Base-by-base conservation (phyloP, 768 basidiomycete species). In the Porphyrellus cyaneotinctus region DNA sequence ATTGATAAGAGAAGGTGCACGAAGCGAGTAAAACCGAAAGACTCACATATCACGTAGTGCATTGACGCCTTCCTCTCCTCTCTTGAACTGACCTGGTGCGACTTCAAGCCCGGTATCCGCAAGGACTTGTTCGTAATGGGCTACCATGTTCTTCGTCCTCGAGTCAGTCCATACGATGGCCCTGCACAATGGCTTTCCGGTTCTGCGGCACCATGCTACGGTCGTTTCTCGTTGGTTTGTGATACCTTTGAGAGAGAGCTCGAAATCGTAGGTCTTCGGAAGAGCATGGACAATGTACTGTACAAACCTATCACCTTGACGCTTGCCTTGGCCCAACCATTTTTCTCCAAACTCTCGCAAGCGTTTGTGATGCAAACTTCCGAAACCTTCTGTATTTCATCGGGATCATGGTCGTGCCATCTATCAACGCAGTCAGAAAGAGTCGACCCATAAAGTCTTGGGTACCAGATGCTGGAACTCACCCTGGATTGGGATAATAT, bases 221-320 rank as follows among this genome's bases (percentile, higher is more conserved):
- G 94, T 84, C 1, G 97, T 98, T 70, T 98, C 97, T 49, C 97
- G 85, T 72, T 98, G 95, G 67, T 97, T 99, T 37, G 95, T 97
- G 72, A 98, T 91, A 23, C 95, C 88, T 87, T 54, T 43, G 44
- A 22, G 15, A 52, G 54, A 42, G 23, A 38, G 23, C 26, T 9
- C 47, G 37, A 53, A 43, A 58, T 53, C 49, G 39, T 12, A 15
- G 4, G 26, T 28, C n/a, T n/a, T n/a, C n/a, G 23, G 49, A 37
- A 10, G 23, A 20, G 28, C 17, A 8, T 26, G 18, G 20, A 47
- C 26, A 32, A 32, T 22, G n/a, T 15, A 4, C 10, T 15, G 39
- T 17, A 72, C 85, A 57, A 63, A 93, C 94, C 95, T 58, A 99
- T 91, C 57, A 89, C 88, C 74, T 93, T 95, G 68, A 99, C 73